A percentile compares a stretch with the other conserved stretches of the same genome.
Conservation (phyloP, 176 grass and related monocot species). For the Oryza glaberrima region DNA sequence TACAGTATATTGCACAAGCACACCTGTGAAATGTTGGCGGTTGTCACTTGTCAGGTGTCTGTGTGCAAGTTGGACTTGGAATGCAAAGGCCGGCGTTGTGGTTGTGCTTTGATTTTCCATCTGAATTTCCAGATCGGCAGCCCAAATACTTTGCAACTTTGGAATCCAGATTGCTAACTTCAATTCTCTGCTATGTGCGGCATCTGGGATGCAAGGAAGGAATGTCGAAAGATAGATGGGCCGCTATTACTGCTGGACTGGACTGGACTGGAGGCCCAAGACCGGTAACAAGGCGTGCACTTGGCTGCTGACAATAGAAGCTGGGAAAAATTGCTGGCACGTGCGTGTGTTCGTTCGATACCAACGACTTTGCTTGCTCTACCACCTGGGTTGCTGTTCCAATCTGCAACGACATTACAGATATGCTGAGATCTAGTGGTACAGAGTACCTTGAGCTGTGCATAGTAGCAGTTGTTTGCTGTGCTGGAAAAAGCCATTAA, state of each 20-base stretch:
- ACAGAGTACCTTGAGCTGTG: no score
- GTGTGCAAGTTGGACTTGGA: constrained; percentile 5
- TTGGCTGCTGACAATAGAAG: neutral
- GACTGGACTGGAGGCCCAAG: neutral
- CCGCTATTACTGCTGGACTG: neutral
- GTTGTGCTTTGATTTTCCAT: neutral
- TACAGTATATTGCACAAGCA: neutral
- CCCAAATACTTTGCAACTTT: neutral
- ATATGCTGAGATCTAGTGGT: neutral
- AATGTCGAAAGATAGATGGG: neutral
- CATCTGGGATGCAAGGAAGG: neutral
- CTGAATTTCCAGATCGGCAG: neutral
- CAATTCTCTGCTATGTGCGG: no score
- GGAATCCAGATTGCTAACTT: no score
- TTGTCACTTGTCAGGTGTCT: neutral
- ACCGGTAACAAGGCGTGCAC: neutral
- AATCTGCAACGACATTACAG: neutral
- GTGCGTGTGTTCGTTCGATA: neutral
- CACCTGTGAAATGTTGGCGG: constrained; percentile 10
- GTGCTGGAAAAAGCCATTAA: no score
- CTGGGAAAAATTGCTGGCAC: no score
- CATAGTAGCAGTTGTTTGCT: no score
- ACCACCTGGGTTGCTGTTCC: no score
- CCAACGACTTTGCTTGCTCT: no score
- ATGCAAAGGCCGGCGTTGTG: neutral